Evolutionary conservation across 148 eudicot species (phyloP).

Genomic region (Arbutus unedo): DNA sequence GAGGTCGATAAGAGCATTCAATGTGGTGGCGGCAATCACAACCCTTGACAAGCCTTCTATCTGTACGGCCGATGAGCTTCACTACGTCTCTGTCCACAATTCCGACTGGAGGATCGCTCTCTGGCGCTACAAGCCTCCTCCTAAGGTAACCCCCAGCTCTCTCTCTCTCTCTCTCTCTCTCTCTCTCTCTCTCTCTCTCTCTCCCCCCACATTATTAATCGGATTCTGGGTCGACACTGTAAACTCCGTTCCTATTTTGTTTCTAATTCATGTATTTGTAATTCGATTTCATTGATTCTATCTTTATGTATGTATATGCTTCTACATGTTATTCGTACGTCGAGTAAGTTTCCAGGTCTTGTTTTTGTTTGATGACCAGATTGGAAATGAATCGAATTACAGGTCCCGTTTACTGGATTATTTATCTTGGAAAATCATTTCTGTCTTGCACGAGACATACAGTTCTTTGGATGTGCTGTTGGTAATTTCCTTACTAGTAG

Average conservation of each 20-base stretch:
- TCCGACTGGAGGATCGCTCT: slow-evolving; percentile 88
- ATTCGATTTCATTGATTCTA: neutral
- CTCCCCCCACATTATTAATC: neutral
- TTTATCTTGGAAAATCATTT: too few relatives aligned
- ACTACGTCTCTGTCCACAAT: slow-evolving; percentile 62
- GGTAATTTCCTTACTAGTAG: neutral
- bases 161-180: neutral
- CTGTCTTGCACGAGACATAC: too few relatives aligned
- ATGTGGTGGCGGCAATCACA: slow-evolving; percentile 1
- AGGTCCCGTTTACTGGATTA: neutral
- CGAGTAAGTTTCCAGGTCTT: neutral
- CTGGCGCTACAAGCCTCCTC: slow-evolving; percentile 84
- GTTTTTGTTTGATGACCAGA: neutral
- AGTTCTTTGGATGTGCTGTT: neutral
- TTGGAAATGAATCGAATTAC: neutral
- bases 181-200: too few relatives aligned
- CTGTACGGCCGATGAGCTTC: slow-evolving; percentile 96
- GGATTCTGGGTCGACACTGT: neutral
- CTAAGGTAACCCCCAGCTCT: slow-evolving; percentile 38
- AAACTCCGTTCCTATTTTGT: neutral
- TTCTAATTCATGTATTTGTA: neutral
- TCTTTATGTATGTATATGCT: neutral
- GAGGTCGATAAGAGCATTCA: slow-evolving; percentile 1
- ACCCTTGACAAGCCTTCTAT: slow-evolving; percentile 48
- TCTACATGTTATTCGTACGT: neutral